Conservation (phyloP, 345 rosid species). For the thale cress (Arabidopsis thaliana) region TAIR10.1 NC_003071.7:16988501-16989000, state of each 20-base stretch:
- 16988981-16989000: conserved; percentile 59
- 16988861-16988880: conserved; percentile 59
- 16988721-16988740: conserved; percentile 65
- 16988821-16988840: conserved; percentile 83
- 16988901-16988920: conserved; percentile 86
- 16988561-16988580: conserved; percentile 55
- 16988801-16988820: conserved; percentile 68
- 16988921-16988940: conserved; percentile 63
- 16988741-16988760: conserved; percentile 49
- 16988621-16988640: conserved; percentile 61
- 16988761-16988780: conserved; percentile 64
- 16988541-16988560: conserved; percentile 59
- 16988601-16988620: conserved; percentile 73
- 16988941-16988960: conserved; percentile 60
- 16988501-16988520: conserved; percentile 66
- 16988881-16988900: conserved; percentile 58
- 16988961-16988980: conserved; percentile 52
- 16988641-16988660: conserved; percentile 51
- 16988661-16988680: conserved; percentile 55
- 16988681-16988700: conserved; percentile 64
- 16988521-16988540: conserved; percentile 56
- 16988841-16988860: conserved; percentile 62
- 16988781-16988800: conserved; percentile 58
- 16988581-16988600: conserved; percentile 76
- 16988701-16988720: conserved; percentile 60